Evolutionary conservation across 768 basidiomycete species (phyloP), one percentile per base, ranked within the genome.

Genomic region (Leccinum olivaceopallidum): DNA sequence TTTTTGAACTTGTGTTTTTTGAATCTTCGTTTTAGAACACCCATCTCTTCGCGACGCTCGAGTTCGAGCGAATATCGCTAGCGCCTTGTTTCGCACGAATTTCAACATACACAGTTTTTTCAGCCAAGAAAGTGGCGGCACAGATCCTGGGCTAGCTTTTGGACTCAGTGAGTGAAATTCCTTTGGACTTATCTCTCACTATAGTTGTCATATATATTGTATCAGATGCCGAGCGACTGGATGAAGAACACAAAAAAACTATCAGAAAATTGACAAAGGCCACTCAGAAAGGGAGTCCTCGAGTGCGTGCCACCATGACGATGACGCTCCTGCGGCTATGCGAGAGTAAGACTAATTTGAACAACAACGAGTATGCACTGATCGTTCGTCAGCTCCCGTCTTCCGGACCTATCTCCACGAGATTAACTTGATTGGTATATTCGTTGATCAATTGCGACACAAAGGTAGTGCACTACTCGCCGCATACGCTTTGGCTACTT

Each of bases 261-360:
- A 63, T 71, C 8, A 16, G 30, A 18, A 60, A 62, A 16, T 37
- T 71, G 22, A 63, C 48, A 26, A 24, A 1, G 3, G 63, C 63
- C 13, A 32, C 53, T 44, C 36, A 56, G 42, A 52, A 30, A 0
- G 51, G 56, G 6, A 56, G 55, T 39, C n/a, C 53, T 18, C 59
- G 53, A 24, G 68, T 63, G n/a, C 70, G 70, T 18, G 65, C 63
- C 3, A 60, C 66, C 28, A 63, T 68, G 13, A 71, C 69, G 5
- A 49, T 70, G 57, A 72, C 69, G 0, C 24, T 71, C 28, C 8
- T 71, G 34, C 64, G 59, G n/a, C 56, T 71, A 20, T 65, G 63
- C 54, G 57, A 69, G 26, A 63, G 70, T 72, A 13, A 32, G 63
- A 37, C 3, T 30, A 13, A 5, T 20, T 39, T 6, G 9, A 51